A percentile compares a stretch with the other conserved stretches of the same genome.
phyloP scores from a whole-genome alignment of 805 yeast genomes.

The Suhomyces faveliae region DNA sequence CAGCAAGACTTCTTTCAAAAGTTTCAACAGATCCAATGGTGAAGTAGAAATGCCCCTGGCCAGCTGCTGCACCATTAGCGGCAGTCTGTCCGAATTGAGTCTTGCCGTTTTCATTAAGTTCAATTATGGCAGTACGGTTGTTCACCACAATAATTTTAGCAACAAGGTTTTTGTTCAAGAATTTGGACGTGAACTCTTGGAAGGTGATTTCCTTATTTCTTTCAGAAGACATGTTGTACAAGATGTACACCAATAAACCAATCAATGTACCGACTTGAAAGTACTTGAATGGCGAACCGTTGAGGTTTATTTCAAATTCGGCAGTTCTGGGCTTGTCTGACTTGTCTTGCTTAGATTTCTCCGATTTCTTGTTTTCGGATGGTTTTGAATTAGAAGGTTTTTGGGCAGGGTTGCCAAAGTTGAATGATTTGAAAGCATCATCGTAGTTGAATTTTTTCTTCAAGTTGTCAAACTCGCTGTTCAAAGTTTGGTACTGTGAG shows the following conservation, averaged over 20 bases:
- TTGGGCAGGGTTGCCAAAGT: slow-evolving; percentile 3
- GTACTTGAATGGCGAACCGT: slow-evolving; percentile 21
- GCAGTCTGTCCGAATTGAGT: slow-evolving; percentile 33
- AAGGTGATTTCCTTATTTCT: slow-evolving; percentile 62
- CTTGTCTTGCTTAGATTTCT: slow-evolving; percentile 10
- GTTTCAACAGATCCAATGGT: slow-evolving; percentile 85
- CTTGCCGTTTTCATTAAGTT: slow-evolving; percentile 59
- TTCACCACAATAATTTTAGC: slow-evolving; percentile 72
- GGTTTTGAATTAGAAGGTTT: slow-evolving; percentile 10
- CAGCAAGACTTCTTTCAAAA: slow-evolving; percentile 77
- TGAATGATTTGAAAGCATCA: slow-evolving; percentile 5
- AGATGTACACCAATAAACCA: slow-evolving; percentile 25
- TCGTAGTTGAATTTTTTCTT: slow-evolving; percentile 8
- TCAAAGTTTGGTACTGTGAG: slow-evolving; percentile 14
- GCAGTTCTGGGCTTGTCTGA: slow-evolving; percentile 13
- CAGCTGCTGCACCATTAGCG: background rate
- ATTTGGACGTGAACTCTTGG: slow-evolving; percentile 83
- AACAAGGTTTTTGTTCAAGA: slow-evolving; percentile 76
- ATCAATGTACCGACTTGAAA: slow-evolving; percentile 34
- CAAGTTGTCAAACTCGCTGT: slow-evolving; percentile 11
- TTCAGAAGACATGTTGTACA: slow-evolving; percentile 20
- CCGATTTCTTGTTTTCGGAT: background rate
- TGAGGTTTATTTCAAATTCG: slow-evolving; percentile 26
- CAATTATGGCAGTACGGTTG: slow-evolving; percentile 70
- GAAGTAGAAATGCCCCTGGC: slow-evolving; percentile 48